A percentile compares a stretch with the other conserved stretches of the same genome.
Evolutionary conservation across 1,284 basidiomycete species (phyloP).

Genomic region (Cystobasidium sp.): DNA sequence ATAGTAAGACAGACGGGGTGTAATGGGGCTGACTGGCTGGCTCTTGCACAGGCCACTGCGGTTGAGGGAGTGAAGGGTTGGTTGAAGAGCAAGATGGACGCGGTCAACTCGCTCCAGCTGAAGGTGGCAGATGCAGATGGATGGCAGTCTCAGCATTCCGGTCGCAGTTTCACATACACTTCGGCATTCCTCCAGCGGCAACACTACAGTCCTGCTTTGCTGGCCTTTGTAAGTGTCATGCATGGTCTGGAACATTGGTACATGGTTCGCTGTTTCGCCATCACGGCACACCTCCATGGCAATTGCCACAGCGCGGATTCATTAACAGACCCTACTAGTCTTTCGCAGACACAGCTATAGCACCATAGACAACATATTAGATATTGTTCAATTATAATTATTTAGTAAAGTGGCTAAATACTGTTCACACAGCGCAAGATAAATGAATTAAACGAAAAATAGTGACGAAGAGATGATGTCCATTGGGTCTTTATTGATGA

Average conservation of each 20-base stretch:
- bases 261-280: not conserved
- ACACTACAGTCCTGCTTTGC: not conserved
- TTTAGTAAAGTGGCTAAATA: not conserved
- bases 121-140: not conserved
- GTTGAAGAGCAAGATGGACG: not conserved
- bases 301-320: not conserved
- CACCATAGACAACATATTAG: not conserved
- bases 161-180: not conserved
- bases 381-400: not conserved
- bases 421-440: too few species aligned
- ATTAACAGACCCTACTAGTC: not conserved
- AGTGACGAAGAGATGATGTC: not conserved
- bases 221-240: not conserved
- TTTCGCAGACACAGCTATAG: not conserved
- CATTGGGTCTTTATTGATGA: too few species aligned
- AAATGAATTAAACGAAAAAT: not conserved
- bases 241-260: not conserved
- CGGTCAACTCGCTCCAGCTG: too few species aligned
- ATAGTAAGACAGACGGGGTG: not conserved
- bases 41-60: constrained; percentile 5
- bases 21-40: not conserved
- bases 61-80: not conserved
- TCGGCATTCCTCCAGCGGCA: not conserved
- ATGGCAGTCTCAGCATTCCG: not conserved
- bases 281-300: not conserved